These are phyloP conservation scores for Aureobasidium sp. DNA, from an alignment of 2,329 filamentous ascomycete species.

Conservation along the genomic window DNA sequence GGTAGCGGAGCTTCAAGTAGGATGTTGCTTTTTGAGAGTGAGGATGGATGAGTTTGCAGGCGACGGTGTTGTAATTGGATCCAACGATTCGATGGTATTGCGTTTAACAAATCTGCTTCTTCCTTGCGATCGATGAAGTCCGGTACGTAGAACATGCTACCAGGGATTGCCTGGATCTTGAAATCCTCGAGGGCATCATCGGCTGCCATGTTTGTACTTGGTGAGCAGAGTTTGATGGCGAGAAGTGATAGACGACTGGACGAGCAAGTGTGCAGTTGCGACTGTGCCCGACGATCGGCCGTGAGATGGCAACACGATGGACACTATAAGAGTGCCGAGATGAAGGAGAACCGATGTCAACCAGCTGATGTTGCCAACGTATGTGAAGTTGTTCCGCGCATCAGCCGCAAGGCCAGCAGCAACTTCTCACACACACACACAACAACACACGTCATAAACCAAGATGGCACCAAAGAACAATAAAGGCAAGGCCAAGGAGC, in stretches of 20 bases:
- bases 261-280: background rate
- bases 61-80: slow-evolving; percentile 79
- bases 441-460: background rate
- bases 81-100: slow-evolving; percentile 53
- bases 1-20: slow-evolving; percentile 69
- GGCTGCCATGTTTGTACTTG: background rate
- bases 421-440: background rate
- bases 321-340: background rate
- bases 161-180: slow-evolving; percentile 47
- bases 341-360: background rate
- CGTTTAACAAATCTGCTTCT: slow-evolving; percentile 56
- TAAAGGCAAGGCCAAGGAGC: slow-evolving; percentile 20
- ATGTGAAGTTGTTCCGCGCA: background rate
- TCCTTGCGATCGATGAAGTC: slow-evolving; percentile 73
- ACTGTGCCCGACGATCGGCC: background rate
- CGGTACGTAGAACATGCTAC: slow-evolving; percentile 71
- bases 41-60: slow-evolving; percentile 82
- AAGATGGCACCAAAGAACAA: slow-evolving; percentile 19
- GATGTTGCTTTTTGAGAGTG: slow-evolving; percentile 64
- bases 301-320: background rate
- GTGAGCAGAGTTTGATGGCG: background rate
- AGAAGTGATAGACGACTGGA: background rate
- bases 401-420: background rate
- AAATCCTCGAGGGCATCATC: background rate
- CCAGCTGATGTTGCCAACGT: background rate